These are phyloP conservation scores for Endocladia muricata DNA, from an alignment of 31 red algal species.

Conservation along the genomic window DNA sequence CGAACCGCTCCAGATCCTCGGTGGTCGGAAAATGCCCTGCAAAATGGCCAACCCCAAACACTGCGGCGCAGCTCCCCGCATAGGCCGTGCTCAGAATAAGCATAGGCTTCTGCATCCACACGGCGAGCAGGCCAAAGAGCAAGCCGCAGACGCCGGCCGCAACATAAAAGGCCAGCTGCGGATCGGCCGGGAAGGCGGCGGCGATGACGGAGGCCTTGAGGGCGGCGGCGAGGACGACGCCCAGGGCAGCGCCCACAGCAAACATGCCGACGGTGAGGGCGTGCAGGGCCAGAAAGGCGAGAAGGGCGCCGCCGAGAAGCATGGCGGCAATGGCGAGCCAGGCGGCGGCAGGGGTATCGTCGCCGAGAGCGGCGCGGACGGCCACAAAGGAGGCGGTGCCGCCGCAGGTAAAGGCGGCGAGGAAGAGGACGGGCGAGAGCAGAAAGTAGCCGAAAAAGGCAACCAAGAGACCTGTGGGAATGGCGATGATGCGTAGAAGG, in stretches of 20 bases:
- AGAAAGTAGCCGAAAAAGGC: slow-evolving; percentile 52
- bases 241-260: slow-evolving; percentile 50
- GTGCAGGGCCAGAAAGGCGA: slow-evolving; percentile 57
- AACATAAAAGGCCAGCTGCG: slow-evolving; percentile 31
- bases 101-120: slow-evolving; percentile 68
- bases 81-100: slow-evolving; percentile 67
- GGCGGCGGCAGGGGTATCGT: not conserved
- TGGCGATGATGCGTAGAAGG: slow-evolving; percentile 45
- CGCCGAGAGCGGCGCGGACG: not conserved
- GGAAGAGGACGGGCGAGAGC: slow-evolving; percentile 61
- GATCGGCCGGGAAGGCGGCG: slow-evolving; percentile 22
- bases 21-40: slow-evolving; percentile 69
- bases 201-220: slow-evolving; percentile 28
- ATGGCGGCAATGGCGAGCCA: slow-evolving; percentile 57
- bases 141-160: slow-evolving; percentile 15
- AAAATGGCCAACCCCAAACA: slow-evolving; percentile 66
- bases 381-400: slow-evolving; percentile 42
- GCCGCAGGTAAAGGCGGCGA: slow-evolving; percentile 56
- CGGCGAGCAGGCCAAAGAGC: slow-evolving; percentile 43
- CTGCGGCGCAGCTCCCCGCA: slow-evolving; percentile 34
- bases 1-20: slow-evolving; percentile 24
- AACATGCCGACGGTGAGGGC: slow-evolving; percentile 65
- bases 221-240: slow-evolving; percentile 40
- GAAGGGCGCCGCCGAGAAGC: slow-evolving; percentile 61
- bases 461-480: slow-evolving; percentile 33